A percentile compares a stretch with the other conserved stretches of the same genome.
phyloP scores from a whole-genome alignment of 2,329 filamentous ascomycete genomes.

The Neophaeococcomyces mojaviensis region DNA sequence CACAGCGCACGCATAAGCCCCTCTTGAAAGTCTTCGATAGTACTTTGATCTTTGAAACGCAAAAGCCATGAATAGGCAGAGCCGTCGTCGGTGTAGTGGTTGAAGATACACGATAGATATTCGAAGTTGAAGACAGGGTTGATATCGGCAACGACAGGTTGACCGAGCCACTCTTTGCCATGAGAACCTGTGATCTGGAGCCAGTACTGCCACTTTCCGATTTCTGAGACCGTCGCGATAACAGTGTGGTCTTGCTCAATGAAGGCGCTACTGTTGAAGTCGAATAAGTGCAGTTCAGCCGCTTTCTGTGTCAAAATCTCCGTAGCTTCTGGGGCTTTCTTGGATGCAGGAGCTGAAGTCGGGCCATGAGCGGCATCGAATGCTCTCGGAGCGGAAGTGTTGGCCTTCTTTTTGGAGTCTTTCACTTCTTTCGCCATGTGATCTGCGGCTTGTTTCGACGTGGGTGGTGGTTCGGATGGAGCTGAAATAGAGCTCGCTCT shows the following conservation, averaged over 20 bases:
- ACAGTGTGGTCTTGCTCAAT: slow-evolving; percentile 69
- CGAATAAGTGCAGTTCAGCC: slow-evolving; percentile 87
- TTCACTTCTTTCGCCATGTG: slow-evolving; percentile 40
- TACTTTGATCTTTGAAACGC: slow-evolving; percentile 76
- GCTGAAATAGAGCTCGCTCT: slow-evolving; percentile 51
- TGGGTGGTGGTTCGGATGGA: slow-evolving; percentile 33
- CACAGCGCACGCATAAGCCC: slow-evolving; percentile 92
- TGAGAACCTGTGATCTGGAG: slow-evolving; percentile 68
- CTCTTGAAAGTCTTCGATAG: slow-evolving; percentile 80
- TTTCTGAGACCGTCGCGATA: slow-evolving; percentile 71
- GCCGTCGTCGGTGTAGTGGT: slow-evolving; percentile 82
- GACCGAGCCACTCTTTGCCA: slow-evolving; percentile 77
- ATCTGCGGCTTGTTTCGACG: slow-evolving; percentile 34
- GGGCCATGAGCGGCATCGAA: slow-evolving; percentile 37
- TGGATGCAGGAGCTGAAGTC: slow-evolving; percentile 54
- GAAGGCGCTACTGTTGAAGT: slow-evolving; percentile 81
- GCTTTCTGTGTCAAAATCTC: slow-evolving; percentile 68
- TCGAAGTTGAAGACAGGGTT: slow-evolving; percentile 99
- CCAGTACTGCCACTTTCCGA: slow-evolving; percentile 93
- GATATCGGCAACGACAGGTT: slow-evolving; percentile 78
- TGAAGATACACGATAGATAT: slow-evolving; percentile 98
- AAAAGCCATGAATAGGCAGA: slow-evolving; percentile 93
- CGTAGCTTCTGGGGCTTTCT: slow-evolving; percentile 56
- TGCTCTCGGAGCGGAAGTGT: slow-evolving; percentile 26
- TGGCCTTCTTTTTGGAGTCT: slow-evolving; percentile 35